phyloP scores from a whole-genome alignment of 352 stramenopile species.

The Phytophthora chlamydospora region DNA sequence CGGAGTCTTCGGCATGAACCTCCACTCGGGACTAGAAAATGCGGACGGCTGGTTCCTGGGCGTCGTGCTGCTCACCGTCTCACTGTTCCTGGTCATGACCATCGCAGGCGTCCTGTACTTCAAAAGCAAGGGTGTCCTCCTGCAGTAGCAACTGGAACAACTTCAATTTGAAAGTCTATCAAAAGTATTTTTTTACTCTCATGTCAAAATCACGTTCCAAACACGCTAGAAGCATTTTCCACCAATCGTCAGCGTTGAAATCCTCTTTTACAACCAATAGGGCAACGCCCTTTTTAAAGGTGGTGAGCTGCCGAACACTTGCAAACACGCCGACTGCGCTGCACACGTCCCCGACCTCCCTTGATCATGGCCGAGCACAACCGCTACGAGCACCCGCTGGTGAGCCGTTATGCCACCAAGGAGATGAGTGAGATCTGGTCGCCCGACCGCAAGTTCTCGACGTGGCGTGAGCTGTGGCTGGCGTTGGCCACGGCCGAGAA shows the following conservation, averaged over 20 bases:
- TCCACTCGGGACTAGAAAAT: conserved; percentile 42
- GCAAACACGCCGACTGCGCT: conserved; percentile 12
- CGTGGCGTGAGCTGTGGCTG: conserved; percentile 98
- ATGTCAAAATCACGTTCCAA: no score
- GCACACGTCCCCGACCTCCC: not conserved
- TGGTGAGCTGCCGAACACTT: conserved; percentile 6
- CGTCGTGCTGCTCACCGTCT: conserved; percentile 42
- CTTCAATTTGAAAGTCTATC: not conserved
- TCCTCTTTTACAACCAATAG: no score
- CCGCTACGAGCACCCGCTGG: conserved; percentile 91
- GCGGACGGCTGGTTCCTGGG: conserved; percentile 41
- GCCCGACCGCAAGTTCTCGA: conserved; percentile 99
- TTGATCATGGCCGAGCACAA: conserved; percentile 53
- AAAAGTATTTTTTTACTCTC: no score
- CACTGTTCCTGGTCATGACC: conserved; percentile 44
- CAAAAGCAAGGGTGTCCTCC: conserved; percentile 59
- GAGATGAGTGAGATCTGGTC: conserved; percentile 99
- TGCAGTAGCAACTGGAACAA: conserved; percentile 16
- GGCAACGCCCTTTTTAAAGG: no score
- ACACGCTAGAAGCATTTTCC: not conserved
- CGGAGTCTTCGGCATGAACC: conserved; percentile 71
- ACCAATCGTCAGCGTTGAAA: conserved; percentile 1
- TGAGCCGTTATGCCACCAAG: conserved; percentile 97
- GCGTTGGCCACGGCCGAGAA: conserved; percentile 97
- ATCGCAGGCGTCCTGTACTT: conserved; percentile 59